Percentiles rank a stretch among this genome's conserved stretches.
Conservation (phyloP, 495 filamentous ascomycete genomes). For the Viridothelium virens region DNA sequence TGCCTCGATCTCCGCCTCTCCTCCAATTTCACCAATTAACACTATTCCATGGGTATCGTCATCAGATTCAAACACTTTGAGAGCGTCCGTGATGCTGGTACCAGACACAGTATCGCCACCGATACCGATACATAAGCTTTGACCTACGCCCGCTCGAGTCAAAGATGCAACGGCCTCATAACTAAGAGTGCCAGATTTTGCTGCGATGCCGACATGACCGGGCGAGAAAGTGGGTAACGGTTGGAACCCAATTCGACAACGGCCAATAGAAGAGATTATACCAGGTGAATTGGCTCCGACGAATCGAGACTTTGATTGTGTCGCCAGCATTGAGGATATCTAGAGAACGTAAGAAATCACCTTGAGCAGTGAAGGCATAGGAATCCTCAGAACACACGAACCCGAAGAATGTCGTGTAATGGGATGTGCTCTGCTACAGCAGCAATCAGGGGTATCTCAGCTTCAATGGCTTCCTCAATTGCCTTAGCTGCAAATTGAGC, state of each 20-base stretch:
- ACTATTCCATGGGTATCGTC: constrained; percentile 73
- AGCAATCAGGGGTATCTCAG: constrained; percentile 78
- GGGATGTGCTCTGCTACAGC: constrained; percentile 90
- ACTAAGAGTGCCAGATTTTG: constrained; percentile 81
- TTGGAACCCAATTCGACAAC: constrained; percentile 82
- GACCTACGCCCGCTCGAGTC: constrained; percentile 72
- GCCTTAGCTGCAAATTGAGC: constrained; percentile 67
- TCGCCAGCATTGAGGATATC: constrained; percentile 70
- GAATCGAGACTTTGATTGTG: constrained; percentile 71
- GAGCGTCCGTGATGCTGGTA: constrained; percentile 70
- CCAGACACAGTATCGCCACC: constrained; percentile 80
- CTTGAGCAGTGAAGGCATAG: background rate
- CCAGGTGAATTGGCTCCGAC: constrained; percentile 84
- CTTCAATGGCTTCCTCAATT: constrained; percentile 84
- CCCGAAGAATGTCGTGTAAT: constrained; percentile 73
- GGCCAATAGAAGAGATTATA: constrained; percentile 74
- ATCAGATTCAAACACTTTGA: constrained; percentile 67
- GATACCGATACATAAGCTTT: constrained; percentile 80
- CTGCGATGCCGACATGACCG: constrained; percentile 71
- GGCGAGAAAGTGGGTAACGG: constrained; percentile 68
- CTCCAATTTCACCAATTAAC: constrained; percentile 82
- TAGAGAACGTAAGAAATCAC: constrained; percentile 25
- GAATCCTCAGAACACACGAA: constrained; percentile 34
- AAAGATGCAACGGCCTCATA: constrained; percentile 84
- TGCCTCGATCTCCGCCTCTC: constrained; percentile 68